Base-by-base conservation (phyloP, 2,329 filamentous ascomycete species). In the Pseudogymnoascus sp. region DNA sequence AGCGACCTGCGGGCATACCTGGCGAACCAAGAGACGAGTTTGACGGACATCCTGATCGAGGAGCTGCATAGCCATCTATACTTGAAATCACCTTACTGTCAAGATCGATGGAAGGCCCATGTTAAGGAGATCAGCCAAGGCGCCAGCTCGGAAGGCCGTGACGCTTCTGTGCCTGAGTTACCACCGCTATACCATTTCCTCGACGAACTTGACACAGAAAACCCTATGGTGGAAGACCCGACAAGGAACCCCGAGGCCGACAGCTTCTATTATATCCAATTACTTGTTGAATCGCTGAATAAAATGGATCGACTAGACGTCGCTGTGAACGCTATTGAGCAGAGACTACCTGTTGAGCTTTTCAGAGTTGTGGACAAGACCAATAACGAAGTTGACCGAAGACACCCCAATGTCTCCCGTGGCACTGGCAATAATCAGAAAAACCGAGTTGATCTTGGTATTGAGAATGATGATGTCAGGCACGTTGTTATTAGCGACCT, bases 1-100 rank as follows among this genome's bases (percentile, higher is more conserved):
- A 87, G 85, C 63, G 95, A 99, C 69, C 77, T 99, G 68, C 85
- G 91, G 63, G 87, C 87, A 70, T 97, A 97, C 72, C 85, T 99
- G 64, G 87, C 87, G 64, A 97, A 96, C 72, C 96, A 99, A 73
- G 95, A 99, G 77, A 90, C 88, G 28, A 85, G 91, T 0, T 78
- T 99, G 66, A 93, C 93, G 72, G 95, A 99, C 72, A 97, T 97
- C 62, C 75, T 99, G 63, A 87, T 97, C n/a, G 95, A 99, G 74
- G 95, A 99, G 75, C 80, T 99, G 36, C 95, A 99, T 73, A 95
- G 96, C 73, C 95, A 99, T 76, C 82, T 99, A 3, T 99, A 99
- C 73, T 85, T 99, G 40, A 97, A 97, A 74, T 97, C 93, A 3
- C 95, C 93, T 0, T 99, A 99, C 73, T 97, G 93, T 72, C 92